A percentile compares a stretch with the other conserved stretches of the same genome.
These are phyloP conservation scores for Thecaphora thlaspeos DNA, from an alignment of 1,284 basidiomycete genomes.

Conservation along the genomic window DNA sequence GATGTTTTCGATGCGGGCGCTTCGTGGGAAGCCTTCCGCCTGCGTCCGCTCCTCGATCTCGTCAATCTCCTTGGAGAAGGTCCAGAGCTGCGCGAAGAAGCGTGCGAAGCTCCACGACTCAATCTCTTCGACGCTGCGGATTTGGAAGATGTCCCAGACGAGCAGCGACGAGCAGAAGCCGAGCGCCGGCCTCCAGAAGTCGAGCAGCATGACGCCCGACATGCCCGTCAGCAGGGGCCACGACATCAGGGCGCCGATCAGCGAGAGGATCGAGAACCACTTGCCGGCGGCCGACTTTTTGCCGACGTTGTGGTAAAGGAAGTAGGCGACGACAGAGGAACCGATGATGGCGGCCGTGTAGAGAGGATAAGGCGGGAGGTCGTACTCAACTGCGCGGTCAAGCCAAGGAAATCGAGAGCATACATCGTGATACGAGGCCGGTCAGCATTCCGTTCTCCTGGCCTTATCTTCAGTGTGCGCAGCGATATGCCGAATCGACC, in stretches of 20 bases:
- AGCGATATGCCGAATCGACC: too few species aligned
- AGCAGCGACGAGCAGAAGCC: conserved; percentile 52
- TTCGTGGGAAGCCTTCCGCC: conserved; percentile 35
- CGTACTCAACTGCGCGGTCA: conserved; percentile 38
- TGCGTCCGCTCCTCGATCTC: conserved; percentile 42
- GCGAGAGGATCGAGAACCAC: conserved; percentile 30
- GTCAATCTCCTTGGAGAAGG: conserved; percentile 50
- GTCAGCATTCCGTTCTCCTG: too few species aligned
- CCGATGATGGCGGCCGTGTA: conserved; percentile 36
- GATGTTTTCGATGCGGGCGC: conserved; percentile 41
- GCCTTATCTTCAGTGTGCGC: too few species aligned
- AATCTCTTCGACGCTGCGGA: conserved; percentile 48
- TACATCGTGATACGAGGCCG: too few species aligned
- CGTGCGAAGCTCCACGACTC: conserved; percentile 36
- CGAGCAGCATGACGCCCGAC: conserved; percentile 48
- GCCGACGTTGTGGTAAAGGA: conserved; percentile 45
- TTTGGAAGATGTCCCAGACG: conserved; percentile 55
- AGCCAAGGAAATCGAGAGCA: too few species aligned
- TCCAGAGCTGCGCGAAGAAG: conserved; percentile 55
- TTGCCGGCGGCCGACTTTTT: conserved; percentile 27
- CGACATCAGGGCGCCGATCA: conserved; percentile 36
- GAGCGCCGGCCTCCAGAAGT: conserved; percentile 54
- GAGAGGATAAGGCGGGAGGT: conserved; percentile 43
- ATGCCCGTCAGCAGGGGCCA: conserved; percentile 46
- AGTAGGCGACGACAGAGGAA: conserved; percentile 33